These are phyloP conservation scores for Helicocarpus griseus DNA, from an alignment of 2,329 filamentous ascomycete species.

Conservation along the genomic window DNA sequence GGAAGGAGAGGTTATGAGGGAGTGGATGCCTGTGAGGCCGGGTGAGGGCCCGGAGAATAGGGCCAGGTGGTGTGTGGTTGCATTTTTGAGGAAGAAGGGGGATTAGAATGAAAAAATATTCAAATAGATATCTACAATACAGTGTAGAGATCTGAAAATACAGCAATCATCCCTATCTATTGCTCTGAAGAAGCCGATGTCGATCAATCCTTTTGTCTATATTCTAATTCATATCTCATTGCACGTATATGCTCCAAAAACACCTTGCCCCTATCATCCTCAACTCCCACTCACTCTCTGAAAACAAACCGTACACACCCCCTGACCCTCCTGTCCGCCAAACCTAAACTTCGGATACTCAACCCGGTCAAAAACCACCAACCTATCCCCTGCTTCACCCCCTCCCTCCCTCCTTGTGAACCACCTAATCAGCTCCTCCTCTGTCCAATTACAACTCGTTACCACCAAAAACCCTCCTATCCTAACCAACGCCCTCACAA, in stretches of 20 bases:
- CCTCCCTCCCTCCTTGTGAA: conserved; percentile 46
- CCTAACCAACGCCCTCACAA: conserved; percentile 59
- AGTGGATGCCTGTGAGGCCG: conserved; percentile 38
- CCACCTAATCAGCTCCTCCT: conserved; percentile 72
- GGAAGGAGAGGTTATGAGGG: conserved; percentile 33
- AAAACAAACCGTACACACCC: conserved; percentile 81
- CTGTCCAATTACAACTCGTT: conserved; percentile 98
- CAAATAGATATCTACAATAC: background rate
- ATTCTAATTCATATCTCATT: background rate
- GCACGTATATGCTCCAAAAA: background rate
- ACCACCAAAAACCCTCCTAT: conserved; percentile 66
- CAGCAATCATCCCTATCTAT: no score
- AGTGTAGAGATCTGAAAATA: background rate
- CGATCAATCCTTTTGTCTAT: background rate
- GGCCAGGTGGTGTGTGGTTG: conserved; percentile 49
- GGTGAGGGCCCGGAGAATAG: conserved; percentile 40
- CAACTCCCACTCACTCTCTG: conserved; percentile 32
- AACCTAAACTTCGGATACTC: conserved; percentile 83
- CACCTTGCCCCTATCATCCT: background rate
- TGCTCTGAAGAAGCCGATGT: no score
- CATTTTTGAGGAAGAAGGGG: conserved; percentile 28
- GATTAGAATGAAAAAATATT: no score
- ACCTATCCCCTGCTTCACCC: conserved; percentile 25
- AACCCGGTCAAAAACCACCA: conserved; percentile 58
- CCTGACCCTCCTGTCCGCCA: conserved; percentile 78